A percentile compares a stretch with the other conserved stretches of the same genome.
Conservation (phyloP, 768 basidiomycete genomes). For the Kondoa malvinella region DNA sequence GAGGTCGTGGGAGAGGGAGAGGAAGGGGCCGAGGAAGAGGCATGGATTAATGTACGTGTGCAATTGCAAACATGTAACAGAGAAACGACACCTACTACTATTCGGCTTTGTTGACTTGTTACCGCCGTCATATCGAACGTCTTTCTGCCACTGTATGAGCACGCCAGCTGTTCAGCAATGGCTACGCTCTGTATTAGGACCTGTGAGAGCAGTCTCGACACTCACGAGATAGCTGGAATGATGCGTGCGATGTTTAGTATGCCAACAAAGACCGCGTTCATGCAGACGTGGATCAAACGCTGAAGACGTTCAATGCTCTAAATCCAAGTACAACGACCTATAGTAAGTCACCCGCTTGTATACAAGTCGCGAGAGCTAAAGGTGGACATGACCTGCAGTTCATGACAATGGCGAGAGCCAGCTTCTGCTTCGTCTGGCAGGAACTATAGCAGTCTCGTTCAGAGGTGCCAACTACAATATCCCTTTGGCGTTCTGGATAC, state of each 20-base stretch:
- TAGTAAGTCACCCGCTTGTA: neutral
- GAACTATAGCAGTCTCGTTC: conserved; percentile 73
- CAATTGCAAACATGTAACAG: too few relatives aligned
- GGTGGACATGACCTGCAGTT: conserved; percentile 3
- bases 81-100: too few relatives aligned
- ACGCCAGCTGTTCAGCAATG: neutral
- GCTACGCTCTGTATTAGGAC: neutral
- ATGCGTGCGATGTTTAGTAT: neutral
- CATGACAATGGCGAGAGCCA: conserved; percentile 80
- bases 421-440: conserved; percentile 74
- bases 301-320: neutral
- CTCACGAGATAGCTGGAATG: neutral
- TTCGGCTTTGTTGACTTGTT: neutral
- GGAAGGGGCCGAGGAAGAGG: neutral
- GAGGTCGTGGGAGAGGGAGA: neutral
- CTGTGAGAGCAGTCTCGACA: neutral
- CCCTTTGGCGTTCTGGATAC: conserved; percentile 74
- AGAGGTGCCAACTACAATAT: conserved; percentile 71
- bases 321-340: neutral
- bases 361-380: neutral
- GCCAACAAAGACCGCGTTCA: neutral
- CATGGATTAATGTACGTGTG: too few relatives aligned
- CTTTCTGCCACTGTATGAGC: neutral
- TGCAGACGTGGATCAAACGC: neutral
- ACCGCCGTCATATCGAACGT: neutral